A percentile compares a stretch with the other conserved stretches of the same genome.
Evolutionary conservation across 139 green algal species (phyloP).

Genomic region (Chlorella ohadii): DNA sequence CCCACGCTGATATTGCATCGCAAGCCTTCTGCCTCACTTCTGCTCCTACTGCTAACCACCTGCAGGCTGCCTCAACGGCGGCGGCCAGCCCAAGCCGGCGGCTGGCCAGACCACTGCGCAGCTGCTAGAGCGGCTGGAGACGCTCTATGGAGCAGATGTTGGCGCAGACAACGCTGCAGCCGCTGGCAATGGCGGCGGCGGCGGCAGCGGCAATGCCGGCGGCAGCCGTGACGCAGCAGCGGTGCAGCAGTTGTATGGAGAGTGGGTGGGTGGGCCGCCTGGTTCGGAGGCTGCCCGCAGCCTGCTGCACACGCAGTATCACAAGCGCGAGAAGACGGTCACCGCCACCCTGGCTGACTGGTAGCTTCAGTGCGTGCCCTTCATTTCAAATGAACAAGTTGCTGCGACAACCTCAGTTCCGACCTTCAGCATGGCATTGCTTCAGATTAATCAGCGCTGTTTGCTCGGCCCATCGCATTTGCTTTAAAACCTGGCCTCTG

Average conservation of each 20-base stretch:
- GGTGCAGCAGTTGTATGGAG: conserved; percentile 64
- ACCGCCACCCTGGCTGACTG: conserved; percentile 57
- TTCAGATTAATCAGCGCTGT: too few species aligned
- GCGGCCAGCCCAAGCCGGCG: conserved; percentile 83
- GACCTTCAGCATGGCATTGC: too few species aligned
- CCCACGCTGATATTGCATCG: too few species aligned
- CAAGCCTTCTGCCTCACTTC: too few species aligned
- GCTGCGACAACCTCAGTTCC: too few species aligned
- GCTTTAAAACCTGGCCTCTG: too few species aligned
- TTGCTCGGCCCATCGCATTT: too few species aligned
- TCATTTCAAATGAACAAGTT: too few species aligned
- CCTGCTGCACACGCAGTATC: conserved; percentile 84
- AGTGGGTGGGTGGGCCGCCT: conserved; percentile 39
- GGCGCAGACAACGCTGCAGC: too few species aligned
- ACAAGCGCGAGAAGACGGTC: conserved; percentile 69
- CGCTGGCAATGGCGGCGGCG: background rate
- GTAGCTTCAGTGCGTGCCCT: conserved; percentile 38
- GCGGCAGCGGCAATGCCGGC: background rate
- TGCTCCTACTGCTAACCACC: too few species aligned
- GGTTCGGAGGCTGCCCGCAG: conserved; percentile 42
- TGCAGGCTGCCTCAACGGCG: conserved; percentile 94
- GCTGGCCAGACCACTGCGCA: conserved; percentile 59
- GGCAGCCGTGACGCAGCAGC: background rate
- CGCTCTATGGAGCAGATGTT: conserved; percentile 46
- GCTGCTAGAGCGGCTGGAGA: conserved; percentile 66